Conservation (phyloP, 2,329 filamentous ascomycete species). For the Phaeosphaeria sp. region DNA sequence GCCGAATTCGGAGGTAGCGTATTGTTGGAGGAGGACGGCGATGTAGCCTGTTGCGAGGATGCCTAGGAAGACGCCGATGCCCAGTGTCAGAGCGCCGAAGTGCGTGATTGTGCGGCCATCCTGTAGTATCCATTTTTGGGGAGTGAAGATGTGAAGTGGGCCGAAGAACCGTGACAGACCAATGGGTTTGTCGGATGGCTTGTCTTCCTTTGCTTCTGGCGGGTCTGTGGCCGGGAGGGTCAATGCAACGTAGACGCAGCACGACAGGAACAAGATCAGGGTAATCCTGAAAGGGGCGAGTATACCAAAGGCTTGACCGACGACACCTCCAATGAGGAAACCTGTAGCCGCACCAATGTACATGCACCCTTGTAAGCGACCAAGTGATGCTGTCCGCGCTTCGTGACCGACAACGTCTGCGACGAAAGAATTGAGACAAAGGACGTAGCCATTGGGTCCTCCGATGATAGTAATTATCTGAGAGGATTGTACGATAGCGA, state of each 20-base stretch:
- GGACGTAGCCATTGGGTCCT: constrained; percentile 72
- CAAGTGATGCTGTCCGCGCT: constrained; percentile 69
- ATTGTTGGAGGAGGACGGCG: constrained; percentile 63
- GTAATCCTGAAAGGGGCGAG: constrained; percentile 70
- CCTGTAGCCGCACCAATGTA: constrained; percentile 72
- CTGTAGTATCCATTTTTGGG: constrained; percentile 60
- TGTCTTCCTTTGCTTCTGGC: constrained; percentile 35
- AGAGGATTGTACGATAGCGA: constrained; percentile 70
- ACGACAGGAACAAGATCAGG: constrained; percentile 61
- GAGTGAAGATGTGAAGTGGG: constrained; percentile 67
- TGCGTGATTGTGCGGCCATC: constrained; percentile 62
- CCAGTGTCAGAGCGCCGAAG: constrained; percentile 69
- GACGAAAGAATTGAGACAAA: constrained; percentile 72
- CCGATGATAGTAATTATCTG: constrained; percentile 74
- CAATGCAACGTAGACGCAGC: constrained; percentile 50
- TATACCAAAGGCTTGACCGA: constrained; percentile 70
- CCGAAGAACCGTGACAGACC: constrained; percentile 66
- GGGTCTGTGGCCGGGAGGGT: constrained; percentile 60
- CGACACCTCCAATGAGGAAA: constrained; percentile 69
- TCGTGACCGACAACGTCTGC: constrained; percentile 68
- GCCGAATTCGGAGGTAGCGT: constrained; percentile 53
- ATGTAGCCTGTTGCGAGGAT: constrained; percentile 75
- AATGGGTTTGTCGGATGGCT: constrained; percentile 25
- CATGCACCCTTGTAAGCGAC: constrained; percentile 69
- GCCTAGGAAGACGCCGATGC: constrained; percentile 70